phyloP scores from a whole-genome alignment of 2,329 filamentous ascomycete species.

The Sphaerostilbella broomeana region DNA sequence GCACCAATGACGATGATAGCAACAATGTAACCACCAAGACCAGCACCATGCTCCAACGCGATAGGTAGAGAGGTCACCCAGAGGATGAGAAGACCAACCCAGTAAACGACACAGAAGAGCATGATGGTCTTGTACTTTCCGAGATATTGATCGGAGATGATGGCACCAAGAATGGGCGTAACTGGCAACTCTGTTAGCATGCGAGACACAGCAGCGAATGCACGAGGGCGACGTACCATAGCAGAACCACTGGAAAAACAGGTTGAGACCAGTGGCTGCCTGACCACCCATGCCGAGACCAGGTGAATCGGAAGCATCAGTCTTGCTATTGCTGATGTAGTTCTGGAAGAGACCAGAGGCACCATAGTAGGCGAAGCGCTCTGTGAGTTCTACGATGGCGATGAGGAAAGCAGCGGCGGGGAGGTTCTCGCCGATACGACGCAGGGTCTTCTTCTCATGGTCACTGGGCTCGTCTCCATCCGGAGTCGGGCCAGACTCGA shows the following conservation, averaged over 20 bases:
- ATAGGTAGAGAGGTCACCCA: conserved; percentile 42
- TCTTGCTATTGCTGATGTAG: conserved; percentile 37
- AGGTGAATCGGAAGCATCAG: conserved; percentile 35
- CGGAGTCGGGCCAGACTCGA: conserved; percentile 25
- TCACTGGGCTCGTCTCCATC: conserved; percentile 49
- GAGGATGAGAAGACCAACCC: conserved; percentile 48
- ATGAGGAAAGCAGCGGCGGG: conserved; percentile 51
- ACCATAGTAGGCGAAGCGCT: conserved; percentile 55
- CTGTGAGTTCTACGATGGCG: conserved; percentile 47
- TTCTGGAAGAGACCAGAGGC: conserved; percentile 50
- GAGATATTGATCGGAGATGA: conserved; percentile 51
- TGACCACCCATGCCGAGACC: conserved; percentile 50
- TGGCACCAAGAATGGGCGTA: conserved; percentile 43
- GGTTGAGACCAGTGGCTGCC: conserved; percentile 47
- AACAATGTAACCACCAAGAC: conserved; percentile 45
- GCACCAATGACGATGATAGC: conserved; percentile 58
- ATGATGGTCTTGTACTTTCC: conserved; percentile 58
- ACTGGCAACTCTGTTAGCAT: conserved; percentile 19
- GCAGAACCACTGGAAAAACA: conserved; percentile 50
- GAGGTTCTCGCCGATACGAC: conserved; percentile 48
- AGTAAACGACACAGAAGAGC: conserved; percentile 51
- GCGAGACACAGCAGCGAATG: too few species aligned
- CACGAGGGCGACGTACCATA: conserved; percentile 24
- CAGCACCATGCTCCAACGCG: conserved; percentile 30
- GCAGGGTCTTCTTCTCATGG: conserved; percentile 42